phyloP scores from a whole-genome alignment of 176 grass and related monocot species.

The Raddia distichophylla region DNA sequence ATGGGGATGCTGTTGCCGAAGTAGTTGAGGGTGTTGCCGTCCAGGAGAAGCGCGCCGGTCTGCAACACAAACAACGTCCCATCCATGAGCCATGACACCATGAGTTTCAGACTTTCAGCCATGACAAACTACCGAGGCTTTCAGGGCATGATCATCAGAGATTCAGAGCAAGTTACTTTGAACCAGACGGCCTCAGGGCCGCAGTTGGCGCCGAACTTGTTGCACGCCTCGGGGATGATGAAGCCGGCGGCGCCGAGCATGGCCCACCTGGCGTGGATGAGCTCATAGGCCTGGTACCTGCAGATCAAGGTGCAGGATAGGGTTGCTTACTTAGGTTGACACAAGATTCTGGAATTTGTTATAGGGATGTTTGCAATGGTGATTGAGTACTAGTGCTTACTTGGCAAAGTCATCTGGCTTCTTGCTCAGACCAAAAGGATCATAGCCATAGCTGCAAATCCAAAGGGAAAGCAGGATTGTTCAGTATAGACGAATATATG shows the following conservation, averaged over 20 bases:
- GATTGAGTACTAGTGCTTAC: constrained; percentile 45
- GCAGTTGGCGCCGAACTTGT: constrained; percentile 95
- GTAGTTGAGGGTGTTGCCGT: constrained; percentile 96
- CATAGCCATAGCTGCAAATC: constrained; percentile 87
- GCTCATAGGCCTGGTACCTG: constrained; percentile 95
- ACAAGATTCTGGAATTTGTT: background rate
- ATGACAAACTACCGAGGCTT: no score
- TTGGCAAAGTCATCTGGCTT: constrained; percentile 93
- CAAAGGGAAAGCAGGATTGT: background rate
- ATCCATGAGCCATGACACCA: background rate
- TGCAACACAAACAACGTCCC: constrained; percentile 27
- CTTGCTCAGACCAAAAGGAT: constrained; percentile 96
- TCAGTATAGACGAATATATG: constrained; percentile 23
- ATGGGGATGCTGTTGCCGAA: constrained; percentile 97
- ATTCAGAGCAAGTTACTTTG: constrained; percentile 49
- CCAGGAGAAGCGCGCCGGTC: constrained; percentile 92
- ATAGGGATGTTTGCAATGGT: background rate
- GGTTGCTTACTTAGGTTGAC: background rate
- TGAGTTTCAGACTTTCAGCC: background rate
- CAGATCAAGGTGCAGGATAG: background rate
- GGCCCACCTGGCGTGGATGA: constrained; percentile 96
- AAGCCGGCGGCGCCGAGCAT: constrained; percentile 96
- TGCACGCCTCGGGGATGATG: constrained; percentile 93
- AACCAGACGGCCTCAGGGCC: constrained; percentile 98
- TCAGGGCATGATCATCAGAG: background rate